Evolutionary conservation across 139 green algal species (phyloP).

Genomic region (Yamagishiella unicocca): DNA sequence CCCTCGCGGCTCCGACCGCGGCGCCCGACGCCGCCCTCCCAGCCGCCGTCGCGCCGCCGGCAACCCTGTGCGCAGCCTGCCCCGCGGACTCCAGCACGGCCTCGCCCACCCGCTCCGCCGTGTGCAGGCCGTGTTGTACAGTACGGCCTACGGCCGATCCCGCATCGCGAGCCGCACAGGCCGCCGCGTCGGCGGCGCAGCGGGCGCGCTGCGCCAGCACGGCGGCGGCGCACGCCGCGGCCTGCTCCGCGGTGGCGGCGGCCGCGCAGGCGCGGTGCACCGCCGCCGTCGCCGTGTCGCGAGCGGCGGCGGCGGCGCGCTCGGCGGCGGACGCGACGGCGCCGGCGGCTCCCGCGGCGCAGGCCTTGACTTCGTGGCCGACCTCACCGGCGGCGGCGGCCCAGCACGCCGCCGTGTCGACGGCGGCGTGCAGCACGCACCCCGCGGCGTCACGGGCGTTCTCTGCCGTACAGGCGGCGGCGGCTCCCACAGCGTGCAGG

Average conservation of each 20-base stretch:
- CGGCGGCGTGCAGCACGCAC: not conserved
- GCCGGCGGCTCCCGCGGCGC: too few relatives aligned
- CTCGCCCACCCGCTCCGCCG: not conserved
- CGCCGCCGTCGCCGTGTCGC: not conserved
- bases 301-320: not conserved
- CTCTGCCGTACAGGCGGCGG: constrained; percentile 11
- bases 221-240: not conserved
- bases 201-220: not conserved
- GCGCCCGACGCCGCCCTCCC: not conserved
- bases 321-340: not conserved
- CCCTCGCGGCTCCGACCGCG: not conserved
- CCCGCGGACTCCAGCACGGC: not conserved
- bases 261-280: not conserved
- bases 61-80: not conserved
- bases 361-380: not conserved
- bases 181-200: not conserved
- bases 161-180: not conserved
- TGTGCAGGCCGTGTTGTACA: not conserved
- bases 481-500: not conserved
- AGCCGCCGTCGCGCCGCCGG: not conserved
- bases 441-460: not conserved
- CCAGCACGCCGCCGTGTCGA: constrained; percentile 12
- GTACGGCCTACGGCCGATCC: not conserved
- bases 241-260: not conserved
- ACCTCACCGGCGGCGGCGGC: not conserved